These are phyloP conservation scores for Cyclotella atomus DNA, from an alignment of 108 stramenopile species.

Conservation along the genomic window DNA sequence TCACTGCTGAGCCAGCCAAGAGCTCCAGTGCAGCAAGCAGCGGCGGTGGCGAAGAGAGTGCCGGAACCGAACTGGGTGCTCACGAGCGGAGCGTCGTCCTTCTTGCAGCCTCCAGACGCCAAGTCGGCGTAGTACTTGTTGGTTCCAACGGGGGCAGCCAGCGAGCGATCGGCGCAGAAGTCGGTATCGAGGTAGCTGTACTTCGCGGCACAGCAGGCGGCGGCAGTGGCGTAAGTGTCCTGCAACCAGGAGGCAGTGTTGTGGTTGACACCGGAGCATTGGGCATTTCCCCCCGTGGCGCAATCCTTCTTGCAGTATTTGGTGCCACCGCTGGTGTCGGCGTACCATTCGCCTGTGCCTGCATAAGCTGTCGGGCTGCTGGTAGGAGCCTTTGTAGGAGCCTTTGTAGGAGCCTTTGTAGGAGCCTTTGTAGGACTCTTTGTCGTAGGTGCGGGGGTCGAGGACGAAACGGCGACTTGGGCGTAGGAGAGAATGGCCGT, in stretches of 20 bases:
- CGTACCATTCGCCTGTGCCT: constrained; percentile 8
- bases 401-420: not conserved
- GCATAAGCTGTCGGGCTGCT: not conserved
- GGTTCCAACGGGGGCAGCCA: not conserved
- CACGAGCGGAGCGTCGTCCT: not conserved
- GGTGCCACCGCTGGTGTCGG: not conserved
- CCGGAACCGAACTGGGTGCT: not conserved
- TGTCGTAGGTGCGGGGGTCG: not conserved
- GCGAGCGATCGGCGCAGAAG: constrained; percentile 1
- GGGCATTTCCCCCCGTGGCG: not conserved
- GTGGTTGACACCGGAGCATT: constrained; percentile 6
- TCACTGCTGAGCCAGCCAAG: constrained; percentile 6
- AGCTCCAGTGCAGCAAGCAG: constrained; percentile 14
- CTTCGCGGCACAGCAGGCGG: constrained; percentile 3
- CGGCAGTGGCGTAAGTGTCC: not conserved
- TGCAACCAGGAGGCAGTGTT: constrained; percentile 1
- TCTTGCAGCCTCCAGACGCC: not conserved
- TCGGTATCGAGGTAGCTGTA: constrained; percentile 2
- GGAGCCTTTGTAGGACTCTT: not conserved
- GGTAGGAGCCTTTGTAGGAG: not conserved
- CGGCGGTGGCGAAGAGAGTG: constrained; percentile 1
- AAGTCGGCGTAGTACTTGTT: constrained; percentile 12
- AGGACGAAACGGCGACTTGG: not conserved
- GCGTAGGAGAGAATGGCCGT: not conserved
- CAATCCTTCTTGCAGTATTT: constrained; percentile 1